Evolutionary conservation across 495 filamentous ascomycete species (phyloP).

Genomic region (Neurospora sp.): DNA sequence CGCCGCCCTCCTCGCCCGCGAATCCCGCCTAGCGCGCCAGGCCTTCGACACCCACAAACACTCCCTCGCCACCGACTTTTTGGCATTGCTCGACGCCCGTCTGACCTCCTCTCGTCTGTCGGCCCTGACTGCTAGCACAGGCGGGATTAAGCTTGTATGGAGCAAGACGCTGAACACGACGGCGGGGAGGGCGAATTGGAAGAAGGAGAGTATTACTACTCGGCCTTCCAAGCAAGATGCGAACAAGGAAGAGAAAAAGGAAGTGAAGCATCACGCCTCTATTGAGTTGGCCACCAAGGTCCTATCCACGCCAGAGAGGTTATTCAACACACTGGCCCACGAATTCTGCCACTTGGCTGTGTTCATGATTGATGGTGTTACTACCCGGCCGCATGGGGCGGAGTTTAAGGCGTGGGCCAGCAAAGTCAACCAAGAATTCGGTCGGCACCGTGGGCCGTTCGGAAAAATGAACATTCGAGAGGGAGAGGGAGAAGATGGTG

Average conservation of each 20-base stretch:
- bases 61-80: slow-evolving; percentile 54
- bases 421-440: slow-evolving; percentile 4
- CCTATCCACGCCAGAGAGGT: slow-evolving; percentile 62
- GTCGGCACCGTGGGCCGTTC: neutral
- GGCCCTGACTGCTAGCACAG: slow-evolving; percentile 49
- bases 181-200: slow-evolving; percentile 81
- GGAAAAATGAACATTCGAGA: neutral
- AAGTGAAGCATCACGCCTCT: slow-evolving; percentile 49
- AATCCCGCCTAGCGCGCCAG: slow-evolving; percentile 35
- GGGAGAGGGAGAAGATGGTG: neutral
- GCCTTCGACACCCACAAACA: slow-evolving; percentile 60
- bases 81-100: slow-evolving; percentile 58
- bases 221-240: neutral
- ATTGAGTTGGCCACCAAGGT: slow-evolving; percentile 89
- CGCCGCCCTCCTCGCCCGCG: slow-evolving; percentile 4
- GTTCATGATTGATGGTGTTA: slow-evolving; percentile 64
- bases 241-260: neutral
- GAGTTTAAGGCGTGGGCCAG: slow-evolving; percentile 70
- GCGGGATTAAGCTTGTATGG: slow-evolving; percentile 75
- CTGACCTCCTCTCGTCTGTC: slow-evolving; percentile 55
- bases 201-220: slow-evolving; percentile 42
- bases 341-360: slow-evolving; percentile 92
- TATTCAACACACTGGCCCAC: slow-evolving; percentile 81
- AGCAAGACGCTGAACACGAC: slow-evolving; percentile 76
- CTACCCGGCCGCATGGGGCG: slow-evolving; percentile 63